Evolutionary conservation across 345 rosid genomes (phyloP), one percentile per base, ranked within the genome.

Genomic region (Eucalyptus victrix): DNA sequence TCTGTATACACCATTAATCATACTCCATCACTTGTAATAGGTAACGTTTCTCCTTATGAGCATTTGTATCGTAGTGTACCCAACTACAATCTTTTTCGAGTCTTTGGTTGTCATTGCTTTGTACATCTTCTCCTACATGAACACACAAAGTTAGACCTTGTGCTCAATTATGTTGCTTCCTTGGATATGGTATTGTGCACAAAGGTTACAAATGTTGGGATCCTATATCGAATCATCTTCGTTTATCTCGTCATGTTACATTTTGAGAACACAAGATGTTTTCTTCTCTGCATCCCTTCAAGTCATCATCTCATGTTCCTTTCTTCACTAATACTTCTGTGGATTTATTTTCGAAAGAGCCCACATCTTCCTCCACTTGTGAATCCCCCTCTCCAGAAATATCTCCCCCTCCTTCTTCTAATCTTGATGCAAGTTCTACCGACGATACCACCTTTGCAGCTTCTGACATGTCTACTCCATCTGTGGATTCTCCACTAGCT

Each of bases 171-270:
- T 58, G 65, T 11, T 58, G n/a, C 65, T 58, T 58, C 65, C 65
- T 58, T 58, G n/a, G n/a, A 58, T n/a, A 58, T 58, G 65, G n/a
- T 12, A 58, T 58, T 58, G 65, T 24, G 15, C 65, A 26, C 30
- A 58, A 58, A 58, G 65, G 14, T 26, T 26, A 58, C 7, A 58
- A 28, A 58, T 58, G n/a, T 58, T 58, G n/a, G 65, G 65, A 58
- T 26, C 65, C 65, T 26, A 12, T 58, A 24, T 26, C n/a, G 0
- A 58, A 58, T 28, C 15, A 0, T 28, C 65, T 58, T 2, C 4
- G 0, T 26, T 24, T 58, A 28, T 58, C 65, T 28, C 3, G 1
- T 58, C 7, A 12, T 11, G 15, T 58, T 58, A 26, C 15, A 26
- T 58, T 58, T 58, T 58, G 65, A 28, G 65, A 58, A 58, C 65